A percentile compares a stretch with the other conserved stretches of the same genome.
Conservation (phyloP, 495 filamentous ascomycete genomes). For the Hypoxylon perforatum region DNA sequence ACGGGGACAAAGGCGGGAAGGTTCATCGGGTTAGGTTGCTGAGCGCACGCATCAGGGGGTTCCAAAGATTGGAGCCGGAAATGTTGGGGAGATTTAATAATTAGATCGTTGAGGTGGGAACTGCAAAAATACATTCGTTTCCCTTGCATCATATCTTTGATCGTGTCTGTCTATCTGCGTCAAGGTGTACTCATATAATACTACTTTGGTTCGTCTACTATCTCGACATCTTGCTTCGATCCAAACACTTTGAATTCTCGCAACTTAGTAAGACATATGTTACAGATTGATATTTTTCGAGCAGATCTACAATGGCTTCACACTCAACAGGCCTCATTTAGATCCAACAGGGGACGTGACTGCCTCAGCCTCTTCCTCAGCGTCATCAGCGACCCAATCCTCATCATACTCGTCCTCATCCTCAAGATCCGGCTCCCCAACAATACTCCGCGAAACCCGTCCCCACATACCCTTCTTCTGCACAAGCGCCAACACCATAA, state of each 20-base stretch:
- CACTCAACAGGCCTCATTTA: slow-evolving; percentile 16
- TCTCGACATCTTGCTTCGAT: not conserved
- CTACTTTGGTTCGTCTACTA: not conserved
- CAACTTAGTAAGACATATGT: slow-evolving; percentile 23
- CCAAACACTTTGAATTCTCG: not conserved
- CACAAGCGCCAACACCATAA: slow-evolving; percentile 89
- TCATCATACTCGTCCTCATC: slow-evolving; percentile 62
- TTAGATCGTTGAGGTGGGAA: slow-evolving; percentile 15
- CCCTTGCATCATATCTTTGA: no score
- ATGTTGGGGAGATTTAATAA: slow-evolving; percentile 15
- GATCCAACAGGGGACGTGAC: slow-evolving; percentile 19
- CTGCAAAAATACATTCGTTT: slow-evolving; percentile 24
- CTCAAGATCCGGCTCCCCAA: slow-evolving; percentile 65
- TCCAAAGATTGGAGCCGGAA: not conserved
- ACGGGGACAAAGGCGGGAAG: slow-evolving; percentile 19
- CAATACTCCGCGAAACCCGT: slow-evolving; percentile 76
- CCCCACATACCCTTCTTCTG: slow-evolving; percentile 97
- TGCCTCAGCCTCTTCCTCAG: slow-evolving; percentile 19
- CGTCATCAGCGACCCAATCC: slow-evolving; percentile 55
- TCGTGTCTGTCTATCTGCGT: no score
- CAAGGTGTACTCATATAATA: slow-evolving; percentile 8
- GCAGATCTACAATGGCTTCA: slow-evolving; percentile 11
- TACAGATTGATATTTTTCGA: slow-evolving; percentile 19
- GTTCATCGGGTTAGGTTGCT: slow-evolving; percentile 10
- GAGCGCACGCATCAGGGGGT: slow-evolving; percentile 14